Conservation (phyloP, 176 grass and related monocot species). For the Dactylis glomerata region DNA sequence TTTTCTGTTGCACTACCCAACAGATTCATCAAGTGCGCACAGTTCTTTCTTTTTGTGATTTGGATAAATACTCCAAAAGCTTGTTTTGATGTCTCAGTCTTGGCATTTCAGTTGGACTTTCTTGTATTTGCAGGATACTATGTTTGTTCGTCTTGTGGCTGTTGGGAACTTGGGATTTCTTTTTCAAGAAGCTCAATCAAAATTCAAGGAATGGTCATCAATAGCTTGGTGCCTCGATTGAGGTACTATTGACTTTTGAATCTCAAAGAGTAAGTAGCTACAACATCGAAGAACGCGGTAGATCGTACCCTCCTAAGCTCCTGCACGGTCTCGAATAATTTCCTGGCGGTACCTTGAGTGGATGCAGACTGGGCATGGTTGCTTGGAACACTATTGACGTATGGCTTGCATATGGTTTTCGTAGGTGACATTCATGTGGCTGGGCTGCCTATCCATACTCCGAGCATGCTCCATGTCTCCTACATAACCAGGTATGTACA, state of each 20-base stretch:
- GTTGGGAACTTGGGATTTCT: neutral
- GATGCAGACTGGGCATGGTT: slow-evolving; percentile 13
- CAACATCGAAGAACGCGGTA: neutral
- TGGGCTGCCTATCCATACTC: slow-evolving; percentile 8
- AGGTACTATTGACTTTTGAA: slow-evolving; percentile 2
- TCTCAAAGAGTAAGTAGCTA: neutral
- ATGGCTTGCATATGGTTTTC: slow-evolving; percentile 33
- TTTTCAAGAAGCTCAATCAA: slow-evolving; percentile 12
- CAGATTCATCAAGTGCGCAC: slow-evolving; percentile 13
- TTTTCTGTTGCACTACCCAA: slow-evolving; percentile 3
- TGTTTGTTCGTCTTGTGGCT: neutral
- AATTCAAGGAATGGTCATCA: slow-evolving; percentile 2
- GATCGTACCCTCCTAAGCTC: slow-evolving; percentile 5
- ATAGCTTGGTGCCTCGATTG: slow-evolving; percentile 1
- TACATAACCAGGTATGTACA: slow-evolving; percentile 31
- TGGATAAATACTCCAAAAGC: neutral
- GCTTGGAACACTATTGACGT: slow-evolving; percentile 1
- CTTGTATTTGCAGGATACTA: slow-evolving; percentile 6
- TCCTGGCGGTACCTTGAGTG: neutral
- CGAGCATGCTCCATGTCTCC: neutral
- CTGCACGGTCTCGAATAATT: neutral
- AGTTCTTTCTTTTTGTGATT: slow-evolving; percentile 29
- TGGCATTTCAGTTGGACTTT: slow-evolving; percentile 17
- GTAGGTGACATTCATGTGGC: slow-evolving; percentile 32
- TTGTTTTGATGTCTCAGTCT: neutral